phyloP scores from a whole-genome alignment of 2,329 filamentous ascomycete genomes.

The Calonectria pseudoturangicola region DNA sequence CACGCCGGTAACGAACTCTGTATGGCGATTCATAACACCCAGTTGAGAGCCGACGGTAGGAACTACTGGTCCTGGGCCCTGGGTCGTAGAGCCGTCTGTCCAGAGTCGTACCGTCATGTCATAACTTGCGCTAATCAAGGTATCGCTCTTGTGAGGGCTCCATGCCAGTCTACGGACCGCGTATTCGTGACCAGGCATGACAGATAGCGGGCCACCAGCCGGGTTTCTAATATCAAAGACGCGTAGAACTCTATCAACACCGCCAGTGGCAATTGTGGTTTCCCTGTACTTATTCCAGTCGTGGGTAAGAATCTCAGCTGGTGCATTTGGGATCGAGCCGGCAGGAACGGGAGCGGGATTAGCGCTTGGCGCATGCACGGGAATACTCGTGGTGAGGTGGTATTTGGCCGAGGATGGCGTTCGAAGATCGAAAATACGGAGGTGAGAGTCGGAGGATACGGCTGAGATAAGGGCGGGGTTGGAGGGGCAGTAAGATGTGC shows the following conservation, averaged over 20 bases:
- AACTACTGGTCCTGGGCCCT: slow-evolving; percentile 56
- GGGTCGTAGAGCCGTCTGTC: slow-evolving; percentile 80
- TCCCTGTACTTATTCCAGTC: slow-evolving; percentile 99
- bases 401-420: slow-evolving; percentile 91
- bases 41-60: slow-evolving; percentile 80
- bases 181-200: slow-evolving; percentile 92
- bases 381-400: slow-evolving; percentile 88
- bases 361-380: slow-evolving; percentile 80
- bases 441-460: slow-evolving; percentile 90
- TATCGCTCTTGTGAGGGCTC: slow-evolving; percentile 94
- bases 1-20: slow-evolving; percentile 95
- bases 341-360: slow-evolving; percentile 21
- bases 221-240: slow-evolving; percentile 93
- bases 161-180: slow-evolving; percentile 90
- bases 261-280: slow-evolving; percentile 88
- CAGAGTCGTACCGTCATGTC: slow-evolving; percentile 98
- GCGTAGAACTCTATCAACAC: slow-evolving; percentile 90
- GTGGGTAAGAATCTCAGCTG: slow-evolving; percentile 91
- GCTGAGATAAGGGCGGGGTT: slow-evolving; percentile 90
- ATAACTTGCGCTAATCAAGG: slow-evolving; percentile 92
- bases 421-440: slow-evolving; percentile 93
- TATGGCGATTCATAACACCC: slow-evolving; percentile 92
- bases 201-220: slow-evolving; percentile 80
- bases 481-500: slow-evolving; percentile 91
- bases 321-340: slow-evolving; percentile 68